Evolutionary conservation across 148 eudicot species (phyloP).

Genomic region (Drosera capensis): DNA sequence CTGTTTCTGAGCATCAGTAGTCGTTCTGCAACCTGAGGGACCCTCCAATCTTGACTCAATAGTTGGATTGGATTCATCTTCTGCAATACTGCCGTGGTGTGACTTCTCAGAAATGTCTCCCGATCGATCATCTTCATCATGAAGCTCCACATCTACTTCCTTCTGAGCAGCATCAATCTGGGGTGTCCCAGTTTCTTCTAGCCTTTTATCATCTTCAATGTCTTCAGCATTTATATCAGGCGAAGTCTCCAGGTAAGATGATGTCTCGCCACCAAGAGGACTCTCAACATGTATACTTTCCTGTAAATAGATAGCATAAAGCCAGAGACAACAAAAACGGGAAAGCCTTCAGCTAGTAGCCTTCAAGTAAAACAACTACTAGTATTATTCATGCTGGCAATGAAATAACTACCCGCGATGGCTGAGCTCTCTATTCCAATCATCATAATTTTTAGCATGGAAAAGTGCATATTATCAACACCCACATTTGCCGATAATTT

Average conservation of each 20-base stretch:
- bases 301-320: constrained; percentile 11
- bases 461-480: too few relatives aligned
- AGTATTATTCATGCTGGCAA: background rate
- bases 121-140: constrained; percentile 24
- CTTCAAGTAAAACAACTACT: constrained; percentile 1
- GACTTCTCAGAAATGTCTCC: constrained; percentile 30
- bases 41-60: constrained; percentile 9
- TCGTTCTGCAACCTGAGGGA: constrained; percentile 23
- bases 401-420: too few relatives aligned
- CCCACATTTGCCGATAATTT: too few relatives aligned
- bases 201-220: constrained; percentile 26
- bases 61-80: constrained; percentile 16
- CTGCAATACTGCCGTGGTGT: constrained; percentile 24
- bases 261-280: constrained; percentile 53
- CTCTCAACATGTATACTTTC: constrained; percentile 39
- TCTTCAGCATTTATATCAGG: constrained; percentile 45
- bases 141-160: constrained; percentile 14
- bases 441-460: too few relatives aligned
- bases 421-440: too few relatives aligned
- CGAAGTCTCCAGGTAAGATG: constrained; percentile 73
- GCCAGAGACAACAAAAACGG: background rate
- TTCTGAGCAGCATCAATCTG: constrained; percentile 16
- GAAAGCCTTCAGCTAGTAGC: constrained; percentile 4
- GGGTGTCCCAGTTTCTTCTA: constrained; percentile 19
- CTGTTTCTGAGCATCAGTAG: constrained; percentile 18